Percentiles rank a stretch among this genome's conserved stretches.
These are phyloP conservation scores for Botrytis fabae DNA, from an alignment of 2,329 filamentous ascomycete species.

Conservation along the genomic window DNA sequence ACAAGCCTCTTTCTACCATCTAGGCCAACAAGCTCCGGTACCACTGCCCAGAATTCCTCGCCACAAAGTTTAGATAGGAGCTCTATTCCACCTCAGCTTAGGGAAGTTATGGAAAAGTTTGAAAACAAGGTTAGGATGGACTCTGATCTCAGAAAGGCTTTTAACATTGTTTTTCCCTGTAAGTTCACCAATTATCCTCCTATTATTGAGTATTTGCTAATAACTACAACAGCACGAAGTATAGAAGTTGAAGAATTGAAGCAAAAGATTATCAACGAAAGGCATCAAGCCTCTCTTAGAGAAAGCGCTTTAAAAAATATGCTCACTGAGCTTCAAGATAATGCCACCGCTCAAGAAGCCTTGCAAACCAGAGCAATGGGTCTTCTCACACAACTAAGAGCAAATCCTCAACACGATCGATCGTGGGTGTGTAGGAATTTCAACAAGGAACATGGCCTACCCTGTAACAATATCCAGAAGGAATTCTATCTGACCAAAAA, in stretches of 20 bases:
- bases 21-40: background rate
- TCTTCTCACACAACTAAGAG: background rate
- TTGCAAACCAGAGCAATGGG: constrained; percentile 14
- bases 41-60: background rate
- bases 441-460: background rate
- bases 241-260: constrained; percentile 17
- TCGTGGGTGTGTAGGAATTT: constrained; percentile 9
- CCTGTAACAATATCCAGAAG: constrained; percentile 10
- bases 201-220: background rate
- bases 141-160: constrained; percentile 9
- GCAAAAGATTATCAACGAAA: constrained; percentile 7
- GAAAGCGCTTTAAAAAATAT: constrained; percentile 63
- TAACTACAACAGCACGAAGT: background rate
- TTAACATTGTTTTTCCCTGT: constrained; percentile 17
- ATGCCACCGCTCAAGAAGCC: constrained; percentile 1
- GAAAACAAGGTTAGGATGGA: constrained; percentile 15
- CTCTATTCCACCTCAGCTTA: constrained; percentile 16
- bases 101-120: constrained; percentile 14
- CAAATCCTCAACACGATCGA: background rate
- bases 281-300: constrained; percentile 2
- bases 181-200: background rate
- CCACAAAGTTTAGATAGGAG: background rate
- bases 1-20: background rate
- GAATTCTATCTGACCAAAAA: constrained; percentile 10
- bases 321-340: background rate